A percentile compares a stretch with the other conserved stretches of the same genome.
Evolutionary conservation across 169 alveolate species (phyloP).

Genomic region (Plasmodium malariae): DNA sequence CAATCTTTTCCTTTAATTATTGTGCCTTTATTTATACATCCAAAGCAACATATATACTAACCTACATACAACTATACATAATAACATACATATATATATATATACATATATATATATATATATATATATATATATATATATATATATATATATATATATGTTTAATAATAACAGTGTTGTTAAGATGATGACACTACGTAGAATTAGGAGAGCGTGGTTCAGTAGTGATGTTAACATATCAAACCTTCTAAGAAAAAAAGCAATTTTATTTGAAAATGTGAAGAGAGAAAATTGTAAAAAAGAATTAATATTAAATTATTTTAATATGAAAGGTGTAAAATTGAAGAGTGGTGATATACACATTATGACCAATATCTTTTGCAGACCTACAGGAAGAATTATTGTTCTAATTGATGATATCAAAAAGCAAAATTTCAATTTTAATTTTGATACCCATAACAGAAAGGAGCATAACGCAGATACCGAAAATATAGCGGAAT

Average conservation of each 20-base stretch:
- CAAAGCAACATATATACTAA: too few relatives aligned
- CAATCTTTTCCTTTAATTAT: too few relatives aligned
- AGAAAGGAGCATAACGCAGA: background rate
- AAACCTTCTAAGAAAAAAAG: slow-evolving; percentile 60
- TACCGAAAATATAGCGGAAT: background rate
- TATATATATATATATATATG: background rate
- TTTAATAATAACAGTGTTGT: too few relatives aligned
- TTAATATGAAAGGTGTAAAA: slow-evolving; percentile 77
- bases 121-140: background rate
- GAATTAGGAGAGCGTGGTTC: slow-evolving; percentile 21
- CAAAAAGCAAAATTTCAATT: slow-evolving; percentile 80
- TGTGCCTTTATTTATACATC: too few relatives aligned
- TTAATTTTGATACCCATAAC: slow-evolving; percentile 58
- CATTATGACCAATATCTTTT: slow-evolving; percentile 83
- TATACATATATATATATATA: background rate
- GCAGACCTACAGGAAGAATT: slow-evolving; percentile 83
- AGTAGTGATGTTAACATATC: slow-evolving; percentile 54
- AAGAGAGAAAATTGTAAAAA: slow-evolving; percentile 67
- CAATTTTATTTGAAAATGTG: slow-evolving; percentile 68
- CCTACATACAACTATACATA: background rate
- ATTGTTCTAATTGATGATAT: slow-evolving; percentile 79
- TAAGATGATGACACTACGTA: background rate
- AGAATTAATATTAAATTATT: slow-evolving; percentile 50
- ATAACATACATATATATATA: background rate
- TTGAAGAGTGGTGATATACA: slow-evolving; percentile 81